These are phyloP conservation scores for Yarrowia deformans DNA, from an alignment of 805 yeast genomes.

Conservation along the genomic window DNA sequence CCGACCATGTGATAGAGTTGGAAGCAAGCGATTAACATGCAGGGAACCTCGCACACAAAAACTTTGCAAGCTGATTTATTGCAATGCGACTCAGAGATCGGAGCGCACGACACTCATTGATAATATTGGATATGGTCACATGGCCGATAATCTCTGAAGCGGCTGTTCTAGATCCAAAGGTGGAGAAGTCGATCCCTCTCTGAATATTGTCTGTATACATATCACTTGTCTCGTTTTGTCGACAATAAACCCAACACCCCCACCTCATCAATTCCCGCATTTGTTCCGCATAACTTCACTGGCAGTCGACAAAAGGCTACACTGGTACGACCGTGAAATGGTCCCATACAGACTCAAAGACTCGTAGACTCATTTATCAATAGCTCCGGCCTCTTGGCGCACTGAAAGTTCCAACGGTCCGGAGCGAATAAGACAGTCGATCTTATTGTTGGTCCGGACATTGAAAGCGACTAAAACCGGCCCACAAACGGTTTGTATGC, in stretches of 20 bases:
- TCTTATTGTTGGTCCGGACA: not conserved
- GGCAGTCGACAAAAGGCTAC: not conserved
- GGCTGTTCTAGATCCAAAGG: not conserved
- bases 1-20: not conserved
- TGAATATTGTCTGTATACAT: no score
- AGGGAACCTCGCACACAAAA: conserved; percentile 2
- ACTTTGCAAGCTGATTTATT: not conserved
- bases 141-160: not conserved
- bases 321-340: conserved; percentile 10
- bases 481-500: not conserved
- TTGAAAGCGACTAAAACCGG: not conserved
- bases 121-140: not conserved
- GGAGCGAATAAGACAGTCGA: not conserved
- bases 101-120: not conserved
- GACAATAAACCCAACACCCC: not conserved
- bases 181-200: not conserved
- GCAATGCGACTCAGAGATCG: conserved; percentile 13
- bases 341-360: not conserved
- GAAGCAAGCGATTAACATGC: conserved; percentile 27
- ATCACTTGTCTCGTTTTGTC: not conserved
- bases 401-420: conserved; percentile 11
- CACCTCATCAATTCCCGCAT: conserved; percentile 9
- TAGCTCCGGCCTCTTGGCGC: conserved; percentile 8
- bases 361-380: not conserved
- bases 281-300: not conserved